phyloP scores from a whole-genome alignment of 208 protist species.

The Naegleria lovaniensis region DNA sequence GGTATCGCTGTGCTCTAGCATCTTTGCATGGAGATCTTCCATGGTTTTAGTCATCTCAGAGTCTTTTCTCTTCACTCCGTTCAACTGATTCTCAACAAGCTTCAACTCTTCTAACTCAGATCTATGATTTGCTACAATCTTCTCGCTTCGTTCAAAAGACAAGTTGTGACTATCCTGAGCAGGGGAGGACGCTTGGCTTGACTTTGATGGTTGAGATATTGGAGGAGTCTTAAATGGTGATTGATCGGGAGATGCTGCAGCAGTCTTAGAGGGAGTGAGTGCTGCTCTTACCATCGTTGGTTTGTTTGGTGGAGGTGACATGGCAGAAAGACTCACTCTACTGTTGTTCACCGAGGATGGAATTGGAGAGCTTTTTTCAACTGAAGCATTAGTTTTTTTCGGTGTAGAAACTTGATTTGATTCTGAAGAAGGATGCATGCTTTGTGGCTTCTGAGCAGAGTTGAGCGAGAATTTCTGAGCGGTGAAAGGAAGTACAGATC shows the following conservation, averaged over 20 bases:
- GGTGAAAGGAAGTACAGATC: background rate
- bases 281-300: background rate
- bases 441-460: too few species aligned
- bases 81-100: background rate
- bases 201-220: background rate
- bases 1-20: background rate
- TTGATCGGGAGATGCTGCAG: too few species aligned
- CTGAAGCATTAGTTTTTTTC: background rate
- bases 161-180: background rate
- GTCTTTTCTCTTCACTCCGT: background rate
- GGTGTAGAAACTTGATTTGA: background rate
- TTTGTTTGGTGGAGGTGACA: background rate
- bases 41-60: background rate
- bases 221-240: background rate
- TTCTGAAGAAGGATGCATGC: too few species aligned
- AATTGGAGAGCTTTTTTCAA: background rate
- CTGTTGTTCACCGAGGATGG: background rate
- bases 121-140: background rate
- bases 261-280: background rate
- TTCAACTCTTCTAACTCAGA: background rate
- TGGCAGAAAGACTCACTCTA: background rate
- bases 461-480: background rate
- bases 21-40: background rate
- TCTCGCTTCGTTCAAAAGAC: background rate
- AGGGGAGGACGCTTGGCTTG: background rate